Evolutionary conservation across 2,329 filamentous ascomycete genomes (phyloP), one percentile per base, ranked within the genome.

Genomic region (Chrysosporium keratinophilum): DNA sequence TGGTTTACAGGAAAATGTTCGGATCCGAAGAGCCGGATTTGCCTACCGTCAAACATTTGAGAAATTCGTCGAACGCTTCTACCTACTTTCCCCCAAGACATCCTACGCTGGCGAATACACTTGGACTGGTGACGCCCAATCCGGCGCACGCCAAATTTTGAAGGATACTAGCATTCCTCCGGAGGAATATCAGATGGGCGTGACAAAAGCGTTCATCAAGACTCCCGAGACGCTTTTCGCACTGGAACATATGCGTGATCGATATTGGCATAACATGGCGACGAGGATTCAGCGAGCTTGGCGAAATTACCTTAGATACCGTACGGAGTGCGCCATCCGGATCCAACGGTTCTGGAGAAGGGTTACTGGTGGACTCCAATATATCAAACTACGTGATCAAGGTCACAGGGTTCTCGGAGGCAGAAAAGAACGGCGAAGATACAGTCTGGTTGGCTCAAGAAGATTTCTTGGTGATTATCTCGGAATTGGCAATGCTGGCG

Each of bases 201-300:
- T 93, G 4, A 91, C 87, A 0, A 98, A 97, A 71, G 91, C 89
- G 3, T 98, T 98, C 65, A 95, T 98, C 75, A 97, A 98, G 71
- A 90, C 93, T 0, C 93, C 93, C 0, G 93, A 98, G 71, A 98
- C 93, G 0, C 75, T 98, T 1, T 98, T 98, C 65, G 93, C 93
- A 1, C 76, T 98, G 10, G 93, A 98, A 70, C 90, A 94, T 55
- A 97, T 98, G 91, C 82, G 93, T 66, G 93, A 98, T 67, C 80
- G 88, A 54, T 98, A 97, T 71, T 97, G 91, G 91, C 91, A 97
- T 71, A 98, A 97, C 72, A 97, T 98, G 93, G 93, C 93, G 2
- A 95, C 91, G 56, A 83, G 93, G 56, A 97, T 98, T 56, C 93
- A 98, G 73, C 82, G 93, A 61, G 93, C 95, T 65, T 98, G 93